A percentile compares a stretch with the other conserved stretches of the same genome.
phyloP scores from a whole-genome alignment of 257 asterid genomes.

The Verbena officinalis region DNA sequence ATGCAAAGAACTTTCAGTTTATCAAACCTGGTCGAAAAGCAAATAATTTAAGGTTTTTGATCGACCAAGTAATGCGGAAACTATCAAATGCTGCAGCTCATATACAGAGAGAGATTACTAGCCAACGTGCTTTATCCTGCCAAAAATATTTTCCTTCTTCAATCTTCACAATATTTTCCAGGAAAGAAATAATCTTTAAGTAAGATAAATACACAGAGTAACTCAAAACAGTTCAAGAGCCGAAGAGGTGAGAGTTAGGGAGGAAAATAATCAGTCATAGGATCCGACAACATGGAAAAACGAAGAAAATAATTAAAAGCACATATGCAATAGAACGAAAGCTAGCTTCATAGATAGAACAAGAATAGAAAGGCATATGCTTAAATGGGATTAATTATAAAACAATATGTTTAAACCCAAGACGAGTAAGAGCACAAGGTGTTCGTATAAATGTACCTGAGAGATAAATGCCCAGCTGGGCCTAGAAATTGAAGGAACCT shows the following conservation, averaged over 20 bases:
- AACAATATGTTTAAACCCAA: constrained; percentile 1
- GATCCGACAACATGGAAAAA: neutral
- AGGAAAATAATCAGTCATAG: neutral
- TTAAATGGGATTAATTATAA: neutral
- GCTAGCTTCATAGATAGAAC: neutral
- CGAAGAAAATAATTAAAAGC: neutral
- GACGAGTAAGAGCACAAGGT: constrained; percentile 25
- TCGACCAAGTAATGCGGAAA: constrained; percentile 6
- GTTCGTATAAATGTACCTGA: constrained; percentile 37
- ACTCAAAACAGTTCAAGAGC: constrained; percentile 5
- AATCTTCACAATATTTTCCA: neutral
- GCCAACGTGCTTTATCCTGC: constrained; percentile 11
- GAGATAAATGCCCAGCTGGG: constrained; percentile 14
- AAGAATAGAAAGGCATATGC: neutral
- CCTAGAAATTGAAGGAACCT: neutral
- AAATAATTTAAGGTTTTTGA: neutral
- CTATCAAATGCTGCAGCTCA: neutral
- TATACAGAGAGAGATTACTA: neutral
- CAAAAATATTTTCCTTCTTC: neutral
- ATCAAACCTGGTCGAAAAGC: neutral
- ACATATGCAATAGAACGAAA: neutral
- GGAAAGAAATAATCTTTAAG: constrained; percentile 9
- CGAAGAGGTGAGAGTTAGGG: neutral
- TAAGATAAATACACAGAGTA: neutral
- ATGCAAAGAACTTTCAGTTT: neutral